phyloP scores from a whole-genome alignment of 306 rosid species.

The Castanea crenata region DNA sequence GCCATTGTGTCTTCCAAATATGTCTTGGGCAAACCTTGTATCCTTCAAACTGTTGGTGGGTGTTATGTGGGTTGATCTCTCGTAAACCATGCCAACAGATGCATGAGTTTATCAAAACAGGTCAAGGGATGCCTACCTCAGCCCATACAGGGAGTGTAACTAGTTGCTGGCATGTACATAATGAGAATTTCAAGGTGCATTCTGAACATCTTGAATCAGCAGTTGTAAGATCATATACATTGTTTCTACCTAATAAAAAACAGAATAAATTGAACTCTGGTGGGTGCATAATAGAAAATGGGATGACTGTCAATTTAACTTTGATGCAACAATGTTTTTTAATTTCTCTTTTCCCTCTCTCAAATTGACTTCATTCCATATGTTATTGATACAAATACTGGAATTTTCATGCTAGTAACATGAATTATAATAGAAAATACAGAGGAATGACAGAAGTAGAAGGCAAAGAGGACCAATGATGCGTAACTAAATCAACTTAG shows the following conservation, averaged over 20 bases:
- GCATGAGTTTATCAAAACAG: too few species aligned
- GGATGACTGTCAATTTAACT: neutral
- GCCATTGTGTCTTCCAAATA: neutral
- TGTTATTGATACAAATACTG: neutral
- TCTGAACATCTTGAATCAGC: neutral
- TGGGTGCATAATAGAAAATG: neutral
- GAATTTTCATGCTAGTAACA: neutral
- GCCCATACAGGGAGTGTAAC: neutral
- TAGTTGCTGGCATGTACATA: neutral
- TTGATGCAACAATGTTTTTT: neutral
- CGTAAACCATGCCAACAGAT: neutral
- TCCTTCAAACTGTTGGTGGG: neutral
- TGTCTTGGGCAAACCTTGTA: constrained; percentile 11
- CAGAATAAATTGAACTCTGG: neutral
- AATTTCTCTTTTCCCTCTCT: neutral
- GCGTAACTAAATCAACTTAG: too few species aligned
- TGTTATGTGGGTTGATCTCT: neutral
- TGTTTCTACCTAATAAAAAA: neutral
- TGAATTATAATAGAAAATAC: neutral
- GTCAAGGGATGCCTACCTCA: neutral
- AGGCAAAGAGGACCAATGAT: too few species aligned
- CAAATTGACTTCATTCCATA: neutral
- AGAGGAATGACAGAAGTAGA: too few species aligned
- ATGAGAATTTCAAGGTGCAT: neutral
- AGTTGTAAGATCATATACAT: neutral